A percentile compares a stretch with the other conserved stretches of the same genome.
Conservation (phyloP, 108 stramenopile genomes). For the Stephanodiscus triporus region DNA sequence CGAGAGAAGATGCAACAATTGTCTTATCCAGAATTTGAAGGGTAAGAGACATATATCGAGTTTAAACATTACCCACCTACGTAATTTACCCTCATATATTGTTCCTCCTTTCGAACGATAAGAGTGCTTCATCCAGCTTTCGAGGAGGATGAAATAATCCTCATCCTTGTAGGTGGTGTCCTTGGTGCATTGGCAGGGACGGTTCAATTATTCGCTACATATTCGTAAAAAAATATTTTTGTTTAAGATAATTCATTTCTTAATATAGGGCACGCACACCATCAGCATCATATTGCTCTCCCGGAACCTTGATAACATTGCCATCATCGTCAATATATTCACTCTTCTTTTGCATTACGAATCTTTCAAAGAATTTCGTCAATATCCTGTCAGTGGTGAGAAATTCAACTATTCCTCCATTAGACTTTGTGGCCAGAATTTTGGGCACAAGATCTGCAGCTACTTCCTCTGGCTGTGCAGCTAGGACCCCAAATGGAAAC, state of each 20-base stretch:
- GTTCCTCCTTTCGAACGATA: slow-evolving; percentile 20
- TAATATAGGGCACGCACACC: slow-evolving; percentile 88
- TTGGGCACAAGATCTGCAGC: slow-evolving; percentile 91
- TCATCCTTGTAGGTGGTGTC: slow-evolving; percentile 90
- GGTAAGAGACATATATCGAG: slow-evolving; percentile 29
- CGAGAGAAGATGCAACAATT: slow-evolving; percentile 70
- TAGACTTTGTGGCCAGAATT: slow-evolving; percentile 68
- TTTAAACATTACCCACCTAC: background rate
- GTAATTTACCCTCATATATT: background rate
- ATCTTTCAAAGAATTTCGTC: slow-evolving; percentile 89
- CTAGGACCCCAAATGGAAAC: slow-evolving; percentile 91
- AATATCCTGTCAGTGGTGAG: slow-evolving; percentile 87
- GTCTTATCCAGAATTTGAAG: slow-evolving; percentile 84
- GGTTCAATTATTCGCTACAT: slow-evolving; percentile 52
- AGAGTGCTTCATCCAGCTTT: slow-evolving; percentile 90
- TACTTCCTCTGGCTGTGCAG: slow-evolving; percentile 91
- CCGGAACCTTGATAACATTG: slow-evolving; percentile 86
- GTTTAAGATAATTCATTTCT: slow-evolving; percentile 3
- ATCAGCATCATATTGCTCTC: slow-evolving; percentile 82
- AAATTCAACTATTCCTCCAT: slow-evolving; percentile 87
- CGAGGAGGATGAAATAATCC: slow-evolving; percentile 92
- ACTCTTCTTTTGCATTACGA: slow-evolving; percentile 86
- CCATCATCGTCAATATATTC: slow-evolving; percentile 94
- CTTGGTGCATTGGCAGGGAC: slow-evolving; percentile 82
- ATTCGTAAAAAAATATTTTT: background rate